phyloP scores from a whole-genome alignment of 306 rosid genomes.

The Begonia masoniana region DNA sequence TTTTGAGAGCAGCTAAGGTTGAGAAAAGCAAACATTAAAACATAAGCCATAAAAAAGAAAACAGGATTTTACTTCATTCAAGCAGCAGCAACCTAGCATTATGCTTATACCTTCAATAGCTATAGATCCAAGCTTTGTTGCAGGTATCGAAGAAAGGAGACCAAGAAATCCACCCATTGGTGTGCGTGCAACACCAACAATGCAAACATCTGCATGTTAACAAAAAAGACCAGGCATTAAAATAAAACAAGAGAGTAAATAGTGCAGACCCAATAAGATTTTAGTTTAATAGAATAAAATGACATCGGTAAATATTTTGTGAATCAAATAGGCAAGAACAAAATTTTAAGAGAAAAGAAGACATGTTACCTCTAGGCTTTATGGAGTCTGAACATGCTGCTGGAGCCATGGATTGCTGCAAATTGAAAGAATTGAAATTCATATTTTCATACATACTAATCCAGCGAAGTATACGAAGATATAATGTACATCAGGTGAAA shows the following conservation, averaged over 20 bases:
- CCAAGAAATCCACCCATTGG: constrained; percentile 98
- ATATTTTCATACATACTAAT: constrained; percentile 2
- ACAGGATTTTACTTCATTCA: background rate
- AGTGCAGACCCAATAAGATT: too few species aligned
- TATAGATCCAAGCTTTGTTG: constrained; percentile 87
- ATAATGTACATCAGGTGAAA: too few species aligned
- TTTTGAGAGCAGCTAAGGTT: constrained; percentile 73
- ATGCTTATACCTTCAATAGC: constrained; percentile 61
- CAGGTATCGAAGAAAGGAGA: constrained; percentile 64
- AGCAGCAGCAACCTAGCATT: constrained; percentile 3
- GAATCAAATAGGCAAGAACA: background rate
- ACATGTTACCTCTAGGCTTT: constrained; percentile 60
- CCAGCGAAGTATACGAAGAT: too few species aligned
- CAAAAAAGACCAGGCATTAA: constrained; percentile 4
- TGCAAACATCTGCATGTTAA: constrained; percentile 67
- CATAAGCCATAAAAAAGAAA: background rate
- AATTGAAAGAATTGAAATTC: constrained; percentile 16
- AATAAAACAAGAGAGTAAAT: background rate
- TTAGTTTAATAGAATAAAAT: too few species aligned
- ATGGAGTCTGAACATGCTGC: constrained; percentile 52
- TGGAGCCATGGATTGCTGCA: constrained; percentile 46
- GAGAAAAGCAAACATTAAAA: background rate
- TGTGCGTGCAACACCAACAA: constrained; percentile 95
- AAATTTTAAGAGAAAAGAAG: background rate
- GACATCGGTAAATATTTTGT: too few species aligned